Base-by-base conservation (phyloP, 2,329 filamentous ascomycete species). In the Colletotrichum musicola region DNA sequence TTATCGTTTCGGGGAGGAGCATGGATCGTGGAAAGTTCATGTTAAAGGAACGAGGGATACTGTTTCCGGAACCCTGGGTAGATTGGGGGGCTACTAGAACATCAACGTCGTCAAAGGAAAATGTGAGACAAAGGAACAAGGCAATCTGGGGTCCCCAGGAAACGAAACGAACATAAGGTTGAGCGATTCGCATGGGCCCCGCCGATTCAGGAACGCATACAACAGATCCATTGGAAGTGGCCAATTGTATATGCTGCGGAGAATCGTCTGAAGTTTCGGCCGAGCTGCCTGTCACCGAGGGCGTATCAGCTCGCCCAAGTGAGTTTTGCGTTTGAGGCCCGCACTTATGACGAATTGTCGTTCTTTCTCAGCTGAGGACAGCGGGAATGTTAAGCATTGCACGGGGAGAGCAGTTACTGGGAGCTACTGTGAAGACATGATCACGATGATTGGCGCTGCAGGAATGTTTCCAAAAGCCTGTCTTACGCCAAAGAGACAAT, bases 231-330 rank as follows among this genome's bases (percentile, higher is more conserved):
- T 2, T 6, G 6, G 4, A 6, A 4, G 44, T 18, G 44, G 44
- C 44, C 58, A 25, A 1, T 12, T 18, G 44, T 46, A 35, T 53
- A 47, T 53, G 64, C 25, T n/a, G 64, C 60, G 60, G 54, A 25
- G 27, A 40, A n/a, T 59, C 65, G 30, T 68, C 65, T 55, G 60
- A 68, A 54, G 30, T 64, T n/a, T n/a, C 14, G n/a, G 42, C 9
- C 47, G 50, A 38, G 35, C 22, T 38, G 4, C 12, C 30, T 44
- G 54, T 38, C 59, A 42, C 64, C 42, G 46, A 53, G n/a, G 53
- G n/a, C 27, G 64, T 68, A 59, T 68, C 54, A 59, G 20, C 35
- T 18, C 10, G 30, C 30, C 30, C 7, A 46, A 46, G 35, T 44
- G 61, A 61, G 22, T 4, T 42, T 40, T 35, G 47, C 12, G 25